These are phyloP conservation scores for Ananas comosus DNA, from an alignment of 176 grass and related monocot genomes.

Conservation along the genomic window DNA sequence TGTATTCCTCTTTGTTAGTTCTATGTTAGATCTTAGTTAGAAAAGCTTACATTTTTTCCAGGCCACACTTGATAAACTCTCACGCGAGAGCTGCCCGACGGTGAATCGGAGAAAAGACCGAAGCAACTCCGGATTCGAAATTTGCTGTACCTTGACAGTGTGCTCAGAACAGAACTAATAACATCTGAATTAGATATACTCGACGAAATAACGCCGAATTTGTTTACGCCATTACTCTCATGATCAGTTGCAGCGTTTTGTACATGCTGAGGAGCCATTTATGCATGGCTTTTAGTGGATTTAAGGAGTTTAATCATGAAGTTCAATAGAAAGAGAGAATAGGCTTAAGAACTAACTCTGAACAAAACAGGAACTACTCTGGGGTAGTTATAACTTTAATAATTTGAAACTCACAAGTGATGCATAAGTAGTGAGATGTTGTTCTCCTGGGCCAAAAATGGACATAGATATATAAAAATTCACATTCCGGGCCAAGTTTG, in stretches of 20 bases:
- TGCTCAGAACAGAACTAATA: neutral
- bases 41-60: constrained; percentile 39
- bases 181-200: neutral
- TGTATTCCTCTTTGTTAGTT: too few relatives aligned
- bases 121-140: neutral
- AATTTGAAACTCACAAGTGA: too few relatives aligned
- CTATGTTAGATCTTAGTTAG: neutral
- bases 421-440: too few relatives aligned
- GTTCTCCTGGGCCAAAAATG: neutral
- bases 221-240: neutral
- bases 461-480: neutral
- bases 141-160: neutral
- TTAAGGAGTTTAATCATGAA: too few relatives aligned
- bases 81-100: neutral
- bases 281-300: too few relatives aligned
- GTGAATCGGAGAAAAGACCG: constrained; percentile 1
- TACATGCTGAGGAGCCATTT: too few relatives aligned
- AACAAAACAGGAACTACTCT: too few relatives aligned
- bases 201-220: neutral
- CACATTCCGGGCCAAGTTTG: too few relatives aligned
- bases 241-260: too few relatives aligned
- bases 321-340: too few relatives aligned
- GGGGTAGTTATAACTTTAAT: too few relatives aligned
- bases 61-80: constrained; percentile 51
- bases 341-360: too few relatives aligned